These are phyloP conservation scores for Hymenoscyphus fructigenus DNA, from an alignment of 2,329 filamentous ascomycete species.

Conservation along the genomic window DNA sequence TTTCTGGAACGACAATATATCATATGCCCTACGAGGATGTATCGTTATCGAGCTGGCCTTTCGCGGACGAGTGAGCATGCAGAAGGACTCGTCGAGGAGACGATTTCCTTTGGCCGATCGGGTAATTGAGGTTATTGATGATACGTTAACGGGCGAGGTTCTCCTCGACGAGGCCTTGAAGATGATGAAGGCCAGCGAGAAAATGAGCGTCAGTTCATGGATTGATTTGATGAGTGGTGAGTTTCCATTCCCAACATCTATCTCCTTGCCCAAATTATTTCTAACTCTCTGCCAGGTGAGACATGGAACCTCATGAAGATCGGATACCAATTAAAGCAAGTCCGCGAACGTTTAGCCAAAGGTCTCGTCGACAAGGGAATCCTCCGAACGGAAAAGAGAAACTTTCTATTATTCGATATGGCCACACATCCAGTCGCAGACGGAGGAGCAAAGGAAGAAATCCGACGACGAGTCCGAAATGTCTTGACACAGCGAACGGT, in stretches of 20 bases:
- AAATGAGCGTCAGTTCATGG: conserved; percentile 99
- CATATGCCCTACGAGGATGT: conserved; percentile 93
- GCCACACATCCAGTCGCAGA: conserved; percentile 97
- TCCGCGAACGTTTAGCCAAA: conserved; percentile 94
- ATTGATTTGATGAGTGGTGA: conserved; percentile 97
- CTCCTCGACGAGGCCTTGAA: conserved; percentile 96
- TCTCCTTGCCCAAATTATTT: neutral
- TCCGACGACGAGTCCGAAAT: conserved; percentile 86
- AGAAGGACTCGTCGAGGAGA: conserved; percentile 89
- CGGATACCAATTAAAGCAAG: conserved; percentile 98
- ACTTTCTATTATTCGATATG: conserved; percentile 99
- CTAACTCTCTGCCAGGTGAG: conserved; percentile 62
- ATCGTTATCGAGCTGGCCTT: conserved; percentile 98
- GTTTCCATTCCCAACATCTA: conserved; percentile 9
- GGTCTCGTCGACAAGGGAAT: conserved; percentile 98
- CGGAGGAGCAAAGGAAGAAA: conserved; percentile 95
- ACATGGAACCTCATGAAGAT: conserved; percentile 99
- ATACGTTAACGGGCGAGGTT: conserved; percentile 94
- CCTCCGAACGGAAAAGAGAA: conserved; percentile 96
- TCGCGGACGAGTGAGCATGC: conserved; percentile 95
- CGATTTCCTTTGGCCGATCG: conserved; percentile 91
- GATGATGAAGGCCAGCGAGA: conserved; percentile 99
- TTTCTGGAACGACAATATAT: conserved; percentile 99
- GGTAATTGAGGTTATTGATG: conserved; percentile 94
- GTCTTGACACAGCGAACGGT: conserved; percentile 92